Conservation (phyloP, 2,329 filamentous ascomycete species). For the Fusarium sp. region DNA sequence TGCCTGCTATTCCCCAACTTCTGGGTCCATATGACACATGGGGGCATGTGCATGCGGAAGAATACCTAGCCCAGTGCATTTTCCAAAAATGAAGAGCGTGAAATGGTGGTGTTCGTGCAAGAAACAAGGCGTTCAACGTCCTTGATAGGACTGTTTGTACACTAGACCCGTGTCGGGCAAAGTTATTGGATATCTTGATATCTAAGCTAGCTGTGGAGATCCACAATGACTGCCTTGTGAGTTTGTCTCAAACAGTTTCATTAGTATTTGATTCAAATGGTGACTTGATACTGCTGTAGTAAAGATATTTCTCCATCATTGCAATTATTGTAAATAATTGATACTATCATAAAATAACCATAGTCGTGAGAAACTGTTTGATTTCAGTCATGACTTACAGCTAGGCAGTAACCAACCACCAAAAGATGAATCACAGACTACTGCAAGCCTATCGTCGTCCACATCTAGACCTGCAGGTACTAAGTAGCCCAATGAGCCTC, state of each 20-base stretch:
- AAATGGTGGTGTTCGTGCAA: constrained; percentile 29
- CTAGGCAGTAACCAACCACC: constrained; percentile 1
- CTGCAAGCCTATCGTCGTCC: constrained; percentile 9
- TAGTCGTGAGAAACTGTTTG: background rate
- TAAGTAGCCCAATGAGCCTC: constrained; percentile 12
- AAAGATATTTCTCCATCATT: background rate
- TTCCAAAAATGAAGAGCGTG: constrained; percentile 2
- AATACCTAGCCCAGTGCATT: background rate
- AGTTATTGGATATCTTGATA: constrained; percentile 16
- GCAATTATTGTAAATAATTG: background rate
- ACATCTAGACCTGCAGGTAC: constrained; percentile 8
- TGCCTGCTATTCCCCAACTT: constrained; percentile 10
- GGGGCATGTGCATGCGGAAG: constrained; percentile 2
- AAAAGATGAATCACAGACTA: constrained; percentile 12
- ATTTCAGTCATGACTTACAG: background rate
- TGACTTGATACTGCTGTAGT: background rate
- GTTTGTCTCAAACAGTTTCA: constrained; percentile 4
- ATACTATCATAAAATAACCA: background rate
- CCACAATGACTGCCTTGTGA: constrained; percentile 34
- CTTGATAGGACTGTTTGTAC: constrained; percentile 21
- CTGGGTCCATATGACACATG: constrained; percentile 24
- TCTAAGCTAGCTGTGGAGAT: constrained; percentile 19
- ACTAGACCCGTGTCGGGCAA: constrained; percentile 5
- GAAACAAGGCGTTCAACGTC: constrained; percentile 16
- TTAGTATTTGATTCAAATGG: background rate